phyloP scores from a whole-genome alignment of 2,329 filamentous ascomycete genomes.

The Ophiosphaerella narmari region DNA sequence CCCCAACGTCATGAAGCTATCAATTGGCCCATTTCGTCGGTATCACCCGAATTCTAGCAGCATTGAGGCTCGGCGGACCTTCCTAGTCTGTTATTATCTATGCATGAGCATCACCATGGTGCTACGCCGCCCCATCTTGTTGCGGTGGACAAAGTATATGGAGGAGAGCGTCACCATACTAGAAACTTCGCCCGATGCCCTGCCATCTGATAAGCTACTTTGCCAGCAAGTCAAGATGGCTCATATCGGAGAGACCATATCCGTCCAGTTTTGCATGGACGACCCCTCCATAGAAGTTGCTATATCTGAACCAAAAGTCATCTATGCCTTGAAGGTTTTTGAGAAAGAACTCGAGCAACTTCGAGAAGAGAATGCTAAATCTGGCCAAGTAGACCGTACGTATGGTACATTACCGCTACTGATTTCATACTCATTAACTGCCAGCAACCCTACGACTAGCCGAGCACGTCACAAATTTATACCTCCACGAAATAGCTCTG shows the following conservation, averaged over 20 bases:
- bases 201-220: conserved; percentile 61
- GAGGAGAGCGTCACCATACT: conserved; percentile 65
- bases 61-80: conserved; percentile 62
- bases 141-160: conserved; percentile 67
- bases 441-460: conserved; percentile 49
- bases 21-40: conserved; percentile 39
- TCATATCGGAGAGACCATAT: conserved; percentile 62
- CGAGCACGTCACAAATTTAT: conserved; percentile 55
- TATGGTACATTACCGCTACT: background rate
- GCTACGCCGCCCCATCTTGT: conserved; percentile 61
- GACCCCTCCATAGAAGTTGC: conserved; percentile 56
- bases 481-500: conserved; percentile 57
- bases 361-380: conserved; percentile 43
- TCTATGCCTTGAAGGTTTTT: conserved; percentile 59
- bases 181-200: conserved; percentile 59
- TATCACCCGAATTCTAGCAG: conserved; percentile 55
- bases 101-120: conserved; percentile 63
- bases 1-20: conserved; percentile 47
- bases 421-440: conserved; percentile 4
- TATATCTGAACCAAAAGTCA: conserved; percentile 60
- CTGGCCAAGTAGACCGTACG: conserved; percentile 45
- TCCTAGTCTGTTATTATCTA: conserved; percentile 65
- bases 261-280: conserved; percentile 61
- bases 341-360: conserved; percentile 54
- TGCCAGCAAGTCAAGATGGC: conserved; percentile 63